Base-by-base conservation (phyloP, 2,329 filamentous ascomycete genomes). In the Trichophyton simii region DNA sequence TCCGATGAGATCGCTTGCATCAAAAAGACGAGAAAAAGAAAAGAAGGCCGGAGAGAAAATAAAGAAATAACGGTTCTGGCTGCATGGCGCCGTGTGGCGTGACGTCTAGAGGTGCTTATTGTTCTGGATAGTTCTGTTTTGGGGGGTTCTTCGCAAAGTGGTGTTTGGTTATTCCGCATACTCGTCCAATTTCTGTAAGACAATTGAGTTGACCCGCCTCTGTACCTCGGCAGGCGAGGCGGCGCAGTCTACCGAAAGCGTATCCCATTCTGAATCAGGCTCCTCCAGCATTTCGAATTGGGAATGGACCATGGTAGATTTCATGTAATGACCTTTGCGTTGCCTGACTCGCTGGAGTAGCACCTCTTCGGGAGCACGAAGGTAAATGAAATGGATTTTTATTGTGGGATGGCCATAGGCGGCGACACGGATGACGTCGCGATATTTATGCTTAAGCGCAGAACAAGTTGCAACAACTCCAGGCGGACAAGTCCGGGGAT, bases 381-480 rank as follows among this genome's bases (percentile, higher is more conserved):
- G 85, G 76, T 92, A 99, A 67, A 99, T 86, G 72, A 99, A 97
- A 76, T 96, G 92, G 58, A 97, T 83, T 64, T 83, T 79, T n/a
- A 91, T 82, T 60, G 82, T 81, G 60, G 85, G 83, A 65, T 85
- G 50, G 73, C 87, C 87, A 77, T 91, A 91, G 15, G 85, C 85
- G 6, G 88, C 88, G 7, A 91, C 85, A 36, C 89, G 84, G 72
- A 94, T 89, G 65, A 92, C 88, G 69, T 99, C 94, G 68, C 94
- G 87, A 79, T 99, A 99, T 77, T 95, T 96, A 73, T 89, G 88
- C 81, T 97, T 97, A 60, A 99, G 82, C 1, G 92, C 94, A 11
- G 90, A 96, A 81, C 94, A 99, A 60, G 94, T 96, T 63, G 99
- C 83, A 58, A 99, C 89, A n/a, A 96, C 94, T 57, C 90, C 87